Percentiles rank a stretch among this genome's conserved stretches.
Evolutionary conservation across 139 green algal species (phyloP).

Genomic region (Chlorella sp.): DNA sequence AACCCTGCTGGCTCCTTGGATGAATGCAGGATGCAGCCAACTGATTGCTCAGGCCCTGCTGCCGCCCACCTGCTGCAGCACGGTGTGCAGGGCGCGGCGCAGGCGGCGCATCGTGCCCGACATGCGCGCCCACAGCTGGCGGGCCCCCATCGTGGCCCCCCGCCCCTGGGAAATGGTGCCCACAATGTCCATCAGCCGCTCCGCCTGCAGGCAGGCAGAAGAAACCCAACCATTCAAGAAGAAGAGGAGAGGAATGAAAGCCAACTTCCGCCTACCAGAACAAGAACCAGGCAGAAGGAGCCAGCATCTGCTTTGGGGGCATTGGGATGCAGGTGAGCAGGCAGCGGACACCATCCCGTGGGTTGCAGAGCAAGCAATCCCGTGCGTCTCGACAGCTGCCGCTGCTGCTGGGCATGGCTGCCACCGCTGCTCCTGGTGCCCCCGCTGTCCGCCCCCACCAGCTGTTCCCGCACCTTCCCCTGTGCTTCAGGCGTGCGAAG

Average conservation of each 20-base stretch:
- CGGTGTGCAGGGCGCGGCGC: conserved; percentile 32
- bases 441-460: not conserved
- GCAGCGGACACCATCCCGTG: too few species aligned
- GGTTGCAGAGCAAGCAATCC: not conserved
- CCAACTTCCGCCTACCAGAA: too few species aligned
- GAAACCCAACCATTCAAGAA: not conserved
- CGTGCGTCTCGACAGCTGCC: too few species aligned
- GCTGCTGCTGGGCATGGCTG: not conserved
- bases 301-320: too few species aligned
- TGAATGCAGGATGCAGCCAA: too few species aligned
- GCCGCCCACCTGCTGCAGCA: conserved; percentile 26
- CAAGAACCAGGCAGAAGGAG: too few species aligned
- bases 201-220: conserved; percentile 9
- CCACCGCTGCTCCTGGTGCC: not conserved
- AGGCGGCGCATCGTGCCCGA: conserved; percentile 41
- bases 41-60: too few species aligned
- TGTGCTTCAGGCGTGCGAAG: conserved; percentile 55
- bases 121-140: conserved; percentile 46
- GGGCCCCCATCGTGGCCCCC: conserved; percentile 53
- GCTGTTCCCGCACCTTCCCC: conserved; percentile 37
- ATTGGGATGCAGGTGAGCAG: too few species aligned
- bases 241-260: not conserved
- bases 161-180: conserved; percentile 42
- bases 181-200: conserved; percentile 59
- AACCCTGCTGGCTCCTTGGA: too few species aligned